phyloP scores from a whole-genome alignment of 2,329 filamentous ascomycete genomes.

The Claviceps lovelessii region DNA sequence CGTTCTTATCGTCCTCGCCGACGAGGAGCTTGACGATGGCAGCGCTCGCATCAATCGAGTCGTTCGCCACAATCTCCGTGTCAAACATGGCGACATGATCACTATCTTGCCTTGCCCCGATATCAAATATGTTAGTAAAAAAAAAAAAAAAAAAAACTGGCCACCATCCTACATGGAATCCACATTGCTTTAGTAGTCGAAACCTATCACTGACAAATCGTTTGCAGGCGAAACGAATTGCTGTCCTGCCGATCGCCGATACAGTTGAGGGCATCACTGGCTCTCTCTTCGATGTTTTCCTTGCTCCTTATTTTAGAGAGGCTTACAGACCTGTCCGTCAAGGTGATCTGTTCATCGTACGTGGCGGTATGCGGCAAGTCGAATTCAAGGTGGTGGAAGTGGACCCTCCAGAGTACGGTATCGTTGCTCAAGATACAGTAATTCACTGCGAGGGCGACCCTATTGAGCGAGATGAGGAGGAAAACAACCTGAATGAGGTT shows the following conservation, averaged over 20 bases:
- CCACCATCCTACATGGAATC: not conserved
- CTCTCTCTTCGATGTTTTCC: conserved; percentile 96
- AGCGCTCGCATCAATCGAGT: conserved; percentile 96
- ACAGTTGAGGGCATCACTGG: conserved; percentile 96
- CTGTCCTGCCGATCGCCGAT: conserved; percentile 93
- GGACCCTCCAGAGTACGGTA: conserved; percentile 94
- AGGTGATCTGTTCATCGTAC: conserved; percentile 93
- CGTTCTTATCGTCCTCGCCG: conserved; percentile 89
- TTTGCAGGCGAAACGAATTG: conserved; percentile 85
- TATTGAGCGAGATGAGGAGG: conserved; percentile 96
- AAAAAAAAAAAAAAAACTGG: not conserved
- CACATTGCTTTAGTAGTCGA: too few relatives aligned
- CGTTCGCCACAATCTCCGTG: conserved; percentile 91
- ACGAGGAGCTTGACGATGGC: conserved; percentile 95
- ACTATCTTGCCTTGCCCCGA: conserved; percentile 96
- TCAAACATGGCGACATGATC: conserved; percentile 97
- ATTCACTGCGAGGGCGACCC: conserved; percentile 84
- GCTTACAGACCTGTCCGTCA: conserved; percentile 94
- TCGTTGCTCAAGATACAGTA: conserved; percentile 95
- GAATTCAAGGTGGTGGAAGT: conserved; percentile 99
- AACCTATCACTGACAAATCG: conserved; percentile 6
- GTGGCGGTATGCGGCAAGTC: conserved; percentile 96
- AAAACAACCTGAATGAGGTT: conserved; percentile 98
- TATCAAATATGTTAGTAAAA: conserved; percentile 88
- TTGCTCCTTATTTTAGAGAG: conserved; percentile 98